Percentiles rank a stretch among this genome's conserved stretches.
phyloP scores from a whole-genome alignment of 2,329 filamentous ascomycete species.

The Fonsecaea erecta region DNA sequence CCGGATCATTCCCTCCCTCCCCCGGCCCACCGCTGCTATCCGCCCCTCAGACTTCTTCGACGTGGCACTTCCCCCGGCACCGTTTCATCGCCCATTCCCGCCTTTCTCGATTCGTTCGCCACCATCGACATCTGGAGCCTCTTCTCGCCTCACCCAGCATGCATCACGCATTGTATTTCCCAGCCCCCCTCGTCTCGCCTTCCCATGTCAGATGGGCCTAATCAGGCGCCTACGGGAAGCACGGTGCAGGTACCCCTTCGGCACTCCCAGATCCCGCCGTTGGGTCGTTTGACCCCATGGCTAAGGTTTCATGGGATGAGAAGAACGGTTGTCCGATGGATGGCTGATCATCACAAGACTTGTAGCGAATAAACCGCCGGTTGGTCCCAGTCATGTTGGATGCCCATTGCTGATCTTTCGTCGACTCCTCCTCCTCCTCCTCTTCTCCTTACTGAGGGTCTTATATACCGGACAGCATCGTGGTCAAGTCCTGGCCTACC shows the following conservation, averaged over 20 bases:
- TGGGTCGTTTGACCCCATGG: background rate
- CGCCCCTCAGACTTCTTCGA: conserved; percentile 2
- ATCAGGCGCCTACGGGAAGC: conserved; percentile 20
- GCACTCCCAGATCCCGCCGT: conserved; percentile 3
- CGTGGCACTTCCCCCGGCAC: conserved; percentile 23
- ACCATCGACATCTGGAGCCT: conserved; percentile 27
- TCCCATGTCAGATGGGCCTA: conserved; percentile 13
- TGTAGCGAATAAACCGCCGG: conserved; percentile 20
- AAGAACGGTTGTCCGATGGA: conserved; percentile 6
- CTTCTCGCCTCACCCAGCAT: conserved; percentile 28
- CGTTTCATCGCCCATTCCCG: background rate
- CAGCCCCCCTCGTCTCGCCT: conserved; percentile 11
- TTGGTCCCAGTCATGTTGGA: background rate
- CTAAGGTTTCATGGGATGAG: conserved; percentile 1
- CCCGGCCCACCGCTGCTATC: conserved; percentile 12
- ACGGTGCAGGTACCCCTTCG: conserved; percentile 21
- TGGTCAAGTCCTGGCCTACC: background rate
- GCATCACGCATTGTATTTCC: conserved; percentile 9
- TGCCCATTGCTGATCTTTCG: conserved; percentile 10
- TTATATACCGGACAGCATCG: background rate
- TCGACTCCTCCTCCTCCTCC: conserved; percentile 2
- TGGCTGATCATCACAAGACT: conserved; percentile 17
- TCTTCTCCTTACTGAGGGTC: background rate
- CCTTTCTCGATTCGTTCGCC: conserved; percentile 23
- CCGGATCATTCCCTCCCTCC: conserved; percentile 15